Evolutionary conservation across 1,284 basidiomycete species (phyloP).

Genomic region (Vanrija sp.): DNA sequence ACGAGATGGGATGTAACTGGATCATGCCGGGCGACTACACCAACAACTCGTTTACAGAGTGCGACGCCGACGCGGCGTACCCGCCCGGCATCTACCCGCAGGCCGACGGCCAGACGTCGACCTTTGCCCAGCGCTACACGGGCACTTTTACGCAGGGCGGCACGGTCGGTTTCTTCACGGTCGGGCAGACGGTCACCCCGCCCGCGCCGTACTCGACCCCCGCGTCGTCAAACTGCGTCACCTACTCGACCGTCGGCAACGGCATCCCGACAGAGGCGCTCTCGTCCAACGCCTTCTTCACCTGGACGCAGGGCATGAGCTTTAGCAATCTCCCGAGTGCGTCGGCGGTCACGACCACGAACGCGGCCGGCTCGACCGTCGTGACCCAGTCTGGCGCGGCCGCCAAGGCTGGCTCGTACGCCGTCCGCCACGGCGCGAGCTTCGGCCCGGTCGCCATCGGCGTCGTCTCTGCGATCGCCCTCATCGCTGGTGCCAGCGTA

Average conservation of each 20-base stretch:
- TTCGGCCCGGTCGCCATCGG: constrained; percentile 22
- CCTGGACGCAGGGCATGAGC: constrained; percentile 9
- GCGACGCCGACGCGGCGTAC: constrained; percentile 48
- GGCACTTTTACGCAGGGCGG: constrained; percentile 38
- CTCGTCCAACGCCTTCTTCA: constrained; percentile 17
- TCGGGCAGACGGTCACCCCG: constrained; percentile 47
- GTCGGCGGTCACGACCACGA: neutral
- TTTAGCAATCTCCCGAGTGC: neutral
- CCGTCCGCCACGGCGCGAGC: constrained; percentile 9
- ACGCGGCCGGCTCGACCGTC: constrained; percentile 6
- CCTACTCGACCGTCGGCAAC: constrained; percentile 45
- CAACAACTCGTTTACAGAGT: constrained; percentile 48
- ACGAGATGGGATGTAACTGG: constrained; percentile 51
- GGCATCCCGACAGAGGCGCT: constrained; percentile 25
- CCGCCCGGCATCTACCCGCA: constrained; percentile 47
- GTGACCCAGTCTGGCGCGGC: constrained; percentile 23
- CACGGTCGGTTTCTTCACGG: constrained; percentile 31
- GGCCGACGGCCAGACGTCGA: constrained; percentile 43
- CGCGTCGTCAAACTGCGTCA: constrained; percentile 46
- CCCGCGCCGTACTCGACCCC: constrained; percentile 39
- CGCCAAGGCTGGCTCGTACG: constrained; percentile 22
- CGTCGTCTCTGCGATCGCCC: constrained; percentile 24
- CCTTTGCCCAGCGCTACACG: constrained; percentile 50
- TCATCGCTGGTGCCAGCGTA: constrained; percentile 36
- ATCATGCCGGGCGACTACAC: constrained; percentile 52